Evolutionary conservation across 2,329 filamentous ascomycete species (phyloP).

Genomic region (Aspergillus jensenii): DNA sequence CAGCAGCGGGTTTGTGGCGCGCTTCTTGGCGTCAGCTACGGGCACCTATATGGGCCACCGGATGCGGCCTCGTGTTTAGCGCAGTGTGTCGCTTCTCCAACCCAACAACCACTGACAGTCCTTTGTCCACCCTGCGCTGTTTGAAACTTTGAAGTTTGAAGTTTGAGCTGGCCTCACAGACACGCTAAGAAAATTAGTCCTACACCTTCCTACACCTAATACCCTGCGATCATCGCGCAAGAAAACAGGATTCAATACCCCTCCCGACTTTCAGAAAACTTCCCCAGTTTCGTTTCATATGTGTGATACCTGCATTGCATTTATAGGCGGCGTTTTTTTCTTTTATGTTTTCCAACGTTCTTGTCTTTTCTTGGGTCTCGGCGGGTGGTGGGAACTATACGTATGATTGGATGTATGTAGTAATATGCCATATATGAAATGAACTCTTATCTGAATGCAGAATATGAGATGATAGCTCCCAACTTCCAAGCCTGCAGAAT

Average conservation of each 20-base stretch:
- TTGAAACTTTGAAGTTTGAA: background rate
- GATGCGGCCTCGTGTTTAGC: conserved; percentile 30
- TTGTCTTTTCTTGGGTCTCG: background rate
- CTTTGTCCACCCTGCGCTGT: background rate
- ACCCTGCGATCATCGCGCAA: background rate
- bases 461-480: background rate
- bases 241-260: conserved; percentile 8
- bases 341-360: background rate
- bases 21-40: conserved; percentile 44
- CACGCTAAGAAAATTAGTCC: conserved; percentile 5
- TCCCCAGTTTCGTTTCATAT: conserved; percentile 1
- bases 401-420: conserved; percentile 4
- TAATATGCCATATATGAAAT: conserved; percentile 6
- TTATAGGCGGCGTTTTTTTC: background rate
- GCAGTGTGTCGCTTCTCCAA: background rate
- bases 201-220: conserved; percentile 5
- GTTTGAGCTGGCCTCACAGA: conserved; percentile 11
- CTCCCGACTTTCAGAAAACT: background rate
- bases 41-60: conserved; percentile 42
- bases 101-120: background rate
- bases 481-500: background rate
- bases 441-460: background rate
- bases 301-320: conserved; percentile 9
- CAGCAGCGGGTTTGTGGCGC: conserved; percentile 41
- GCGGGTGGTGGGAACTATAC: background rate